A percentile compares a stretch with the other conserved stretches of the same genome.
Conservation (phyloP, 495 filamentous ascomycete genomes). For the Penicillium herquei region DNA sequence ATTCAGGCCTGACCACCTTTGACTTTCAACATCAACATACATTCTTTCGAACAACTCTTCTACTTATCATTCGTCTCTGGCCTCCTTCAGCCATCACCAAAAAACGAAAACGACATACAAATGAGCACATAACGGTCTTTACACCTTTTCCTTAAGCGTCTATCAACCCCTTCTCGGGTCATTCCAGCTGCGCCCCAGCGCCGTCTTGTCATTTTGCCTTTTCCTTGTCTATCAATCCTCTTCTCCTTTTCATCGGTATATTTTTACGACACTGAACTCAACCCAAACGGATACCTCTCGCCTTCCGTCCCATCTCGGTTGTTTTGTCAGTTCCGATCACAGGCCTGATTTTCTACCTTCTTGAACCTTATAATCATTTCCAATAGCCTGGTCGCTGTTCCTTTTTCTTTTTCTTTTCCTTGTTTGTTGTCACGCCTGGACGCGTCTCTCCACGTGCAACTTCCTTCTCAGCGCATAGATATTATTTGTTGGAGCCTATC, state of each 20-base stretch:
- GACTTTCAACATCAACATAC: slow-evolving; percentile 28
- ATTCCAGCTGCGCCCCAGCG: slow-evolving; percentile 41
- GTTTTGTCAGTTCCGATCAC: slow-evolving; percentile 30
- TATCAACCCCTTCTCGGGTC: slow-evolving; percentile 48
- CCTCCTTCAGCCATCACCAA: slow-evolving; percentile 34
- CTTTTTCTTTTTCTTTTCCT: background rate
- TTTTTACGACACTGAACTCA: slow-evolving; percentile 60
- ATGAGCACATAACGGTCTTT: slow-evolving; percentile 70
- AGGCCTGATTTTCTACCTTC: slow-evolving; percentile 34
- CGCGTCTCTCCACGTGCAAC: slow-evolving; percentile 36
- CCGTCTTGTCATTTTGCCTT: slow-evolving; percentile 40
- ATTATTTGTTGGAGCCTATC: slow-evolving; percentile 20
- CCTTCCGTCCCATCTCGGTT: slow-evolving; percentile 23
- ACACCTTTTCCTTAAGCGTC: slow-evolving; percentile 48
- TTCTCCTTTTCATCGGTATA: slow-evolving; percentile 42
- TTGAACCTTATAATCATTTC: slow-evolving; percentile 37
- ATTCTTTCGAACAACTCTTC: slow-evolving; percentile 35
- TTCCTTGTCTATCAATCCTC: slow-evolving; percentile 54
- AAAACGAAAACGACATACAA: slow-evolving; percentile 50
- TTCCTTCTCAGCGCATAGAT: slow-evolving; percentile 28
- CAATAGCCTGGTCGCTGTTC: slow-evolving; percentile 42
- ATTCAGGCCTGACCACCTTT: background rate
- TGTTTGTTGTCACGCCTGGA: slow-evolving; percentile 5
- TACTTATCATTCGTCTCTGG: slow-evolving; percentile 33
- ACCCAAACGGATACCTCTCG: slow-evolving; percentile 5